Percentiles rank a stretch among this genome's conserved stretches.
These are phyloP conservation scores for Medicago ruthenica DNA, from an alignment of 306 rosid species.

Conservation along the genomic window DNA sequence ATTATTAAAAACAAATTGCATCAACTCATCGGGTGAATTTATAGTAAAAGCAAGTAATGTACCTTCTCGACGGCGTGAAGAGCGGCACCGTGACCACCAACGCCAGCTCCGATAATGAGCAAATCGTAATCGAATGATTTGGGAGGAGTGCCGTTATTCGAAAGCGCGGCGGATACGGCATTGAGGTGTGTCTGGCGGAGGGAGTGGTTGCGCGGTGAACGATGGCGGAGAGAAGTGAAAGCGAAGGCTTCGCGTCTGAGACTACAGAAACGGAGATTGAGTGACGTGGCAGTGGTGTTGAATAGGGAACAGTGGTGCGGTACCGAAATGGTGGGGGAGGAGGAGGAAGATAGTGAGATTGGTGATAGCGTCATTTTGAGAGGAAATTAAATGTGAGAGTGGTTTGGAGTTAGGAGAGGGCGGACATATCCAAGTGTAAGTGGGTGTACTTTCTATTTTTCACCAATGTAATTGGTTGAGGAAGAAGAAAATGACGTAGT, in stretches of 20 bases:
- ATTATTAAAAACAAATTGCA: not conserved
- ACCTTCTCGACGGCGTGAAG: slow-evolving; percentile 95
- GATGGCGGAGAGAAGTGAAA: slow-evolving; percentile 51
- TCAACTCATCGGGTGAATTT: slow-evolving; percentile 15
- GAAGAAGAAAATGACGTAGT: too few species aligned
- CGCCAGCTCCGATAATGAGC: slow-evolving; percentile 92
- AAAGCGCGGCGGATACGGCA: slow-evolving; percentile 51
- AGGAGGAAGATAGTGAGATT: slow-evolving; percentile 56
- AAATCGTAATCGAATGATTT: slow-evolving; percentile 81
- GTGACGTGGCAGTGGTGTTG: slow-evolving; percentile 36
- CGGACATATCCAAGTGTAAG: not conserved
- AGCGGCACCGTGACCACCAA: slow-evolving; percentile 95
- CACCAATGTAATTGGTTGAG: too few species aligned
- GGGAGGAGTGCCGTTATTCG: slow-evolving; percentile 67
- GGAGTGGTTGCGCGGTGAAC: slow-evolving; percentile 15
- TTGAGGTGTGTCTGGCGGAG: not conserved
- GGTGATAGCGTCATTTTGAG: slow-evolving; percentile 64
- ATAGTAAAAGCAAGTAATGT: not conserved
- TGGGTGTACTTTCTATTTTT: not conserved
- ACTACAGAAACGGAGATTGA: slow-evolving; percentile 72
- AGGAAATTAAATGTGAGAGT: not conserved
- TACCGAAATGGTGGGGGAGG: slow-evolving; percentile 45
- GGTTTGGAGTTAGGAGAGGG: not conserved
- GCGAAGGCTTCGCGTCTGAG: slow-evolving; percentile 65
- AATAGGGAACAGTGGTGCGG: slow-evolving; percentile 37